Evolutionary conservation across 208 protist species (phyloP), one percentile per base, ranked within the genome.

Genomic region (Acanthamoeba triangularis): DNA sequence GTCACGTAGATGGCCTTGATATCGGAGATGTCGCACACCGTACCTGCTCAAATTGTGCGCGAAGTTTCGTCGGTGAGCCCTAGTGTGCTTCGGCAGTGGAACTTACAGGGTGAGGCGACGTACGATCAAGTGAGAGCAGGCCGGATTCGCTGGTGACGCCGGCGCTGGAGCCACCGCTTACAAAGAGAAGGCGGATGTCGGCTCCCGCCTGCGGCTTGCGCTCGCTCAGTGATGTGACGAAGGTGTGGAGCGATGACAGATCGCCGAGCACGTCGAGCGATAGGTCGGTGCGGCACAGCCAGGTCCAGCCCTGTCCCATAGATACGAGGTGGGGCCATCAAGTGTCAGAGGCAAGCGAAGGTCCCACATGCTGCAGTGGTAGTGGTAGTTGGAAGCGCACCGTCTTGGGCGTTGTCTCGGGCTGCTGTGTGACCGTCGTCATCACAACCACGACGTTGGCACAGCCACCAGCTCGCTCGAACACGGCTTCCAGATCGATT

Each of bases 171-270:
- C 10, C 74, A 2, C 25, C 37, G 41, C 1, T n/a, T 0, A 33
- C 4, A 20, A 78, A 78, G 16, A n/a, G 33, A 18, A 84, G 41
- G 11, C 44, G 37, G 41, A 84, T 35, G 0, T 7, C 4, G 74
- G 37, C 74, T 3, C 16, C 44, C 8, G 35, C 74, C 41, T 52
- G 35, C 74, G 74, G 74, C 37, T 52, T 52, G 20, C 74, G 74
- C 74, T 84, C 37, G 74, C 41, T 52, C n/a, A 84, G 74, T 41
- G 74, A 84, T 18, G 74, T 84, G 41, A 84, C 74, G n/a, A 84
- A 84, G 74, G 37, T 52, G 74, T 44, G 44, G 13, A 84, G 33
- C 20, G 74, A 84, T 14, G 74, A 49, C 74, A 84, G 44, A n/a
- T 84, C 74, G 3, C 74, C 74, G 44, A 84, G 10, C 25, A 84